Evolutionary conservation across 331 rosid genomes (phyloP).

Genomic region (Ulmus americana): DNA sequence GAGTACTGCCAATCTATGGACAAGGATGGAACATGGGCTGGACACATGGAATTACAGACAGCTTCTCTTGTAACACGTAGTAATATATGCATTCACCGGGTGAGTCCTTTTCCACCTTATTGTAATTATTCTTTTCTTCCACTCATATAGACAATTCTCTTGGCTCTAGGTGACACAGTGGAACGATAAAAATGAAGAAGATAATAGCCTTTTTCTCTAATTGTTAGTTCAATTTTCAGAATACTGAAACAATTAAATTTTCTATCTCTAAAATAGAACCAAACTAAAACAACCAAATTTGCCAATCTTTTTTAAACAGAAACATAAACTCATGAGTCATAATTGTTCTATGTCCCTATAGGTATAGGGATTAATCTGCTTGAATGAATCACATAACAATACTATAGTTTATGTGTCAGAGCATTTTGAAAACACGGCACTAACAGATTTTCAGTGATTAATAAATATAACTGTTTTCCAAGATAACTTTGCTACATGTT

Average conservation of each 20-base stretch:
- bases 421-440: too few relatives aligned
- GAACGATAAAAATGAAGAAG: not conserved
- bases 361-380: too few relatives aligned
- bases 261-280: too few relatives aligned
- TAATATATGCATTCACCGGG: constrained; percentile 79
- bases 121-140: not conserved
- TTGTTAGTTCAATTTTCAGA: too few relatives aligned
- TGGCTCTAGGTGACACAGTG: not conserved
- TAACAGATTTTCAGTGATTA: not conserved
- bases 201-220: too few relatives aligned
- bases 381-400: too few relatives aligned
- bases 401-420: too few relatives aligned
- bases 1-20: constrained; percentile 72
- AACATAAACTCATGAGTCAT: too few relatives aligned
- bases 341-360: too few relatives aligned
- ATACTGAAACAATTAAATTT: too few relatives aligned
- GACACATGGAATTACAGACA: constrained; percentile 85
- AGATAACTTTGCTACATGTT: not conserved
- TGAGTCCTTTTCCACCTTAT: constrained; percentile 24
- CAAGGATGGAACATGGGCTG: constrained; percentile 86
- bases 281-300: too few relatives aligned
- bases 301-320: too few relatives aligned
- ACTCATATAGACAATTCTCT: not conserved
- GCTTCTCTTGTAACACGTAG: constrained; percentile 72
- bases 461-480: not conserved